A percentile compares a stretch with the other conserved stretches of the same genome.
Conservation (phyloP, 257 asterid genomes). For the Solanum sejunctum region DNA sequence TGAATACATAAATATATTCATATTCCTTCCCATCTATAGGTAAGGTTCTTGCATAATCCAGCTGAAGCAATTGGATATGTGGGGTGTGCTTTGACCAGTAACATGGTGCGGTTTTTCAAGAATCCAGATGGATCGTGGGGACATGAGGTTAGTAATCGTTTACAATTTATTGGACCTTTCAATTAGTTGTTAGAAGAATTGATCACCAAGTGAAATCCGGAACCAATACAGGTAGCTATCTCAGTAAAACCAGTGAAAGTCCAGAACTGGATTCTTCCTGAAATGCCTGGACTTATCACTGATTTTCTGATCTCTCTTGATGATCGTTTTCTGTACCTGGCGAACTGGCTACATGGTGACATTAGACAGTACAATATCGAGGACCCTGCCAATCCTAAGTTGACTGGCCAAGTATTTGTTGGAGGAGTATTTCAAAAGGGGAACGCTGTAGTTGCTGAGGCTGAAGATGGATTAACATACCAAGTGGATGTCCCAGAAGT, state of each 20-base stretch:
- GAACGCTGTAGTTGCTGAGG: constrained; percentile 52
- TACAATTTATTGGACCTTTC: not conserved
- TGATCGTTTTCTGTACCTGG: constrained; percentile 61
- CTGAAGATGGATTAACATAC: constrained; percentile 66
- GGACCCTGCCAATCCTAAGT: constrained; percentile 54
- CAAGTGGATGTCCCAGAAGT: constrained; percentile 65
- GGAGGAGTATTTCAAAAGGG: constrained; percentile 70
- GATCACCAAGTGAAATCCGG: not conserved
- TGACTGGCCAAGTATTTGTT: constrained; percentile 73
- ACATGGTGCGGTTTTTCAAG: constrained; percentile 82
- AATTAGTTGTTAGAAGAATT: not conserved
- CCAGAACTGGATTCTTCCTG: constrained; percentile 80
- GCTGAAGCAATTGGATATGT: constrained; percentile 77
- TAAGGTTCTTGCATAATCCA: constrained; percentile 83
- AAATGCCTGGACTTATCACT: constrained; percentile 82
- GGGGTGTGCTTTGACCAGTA: constrained; percentile 87
- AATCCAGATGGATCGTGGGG: constrained; percentile 68
- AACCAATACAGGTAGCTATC: constrained; percentile 32
- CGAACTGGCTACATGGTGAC: constrained; percentile 97
- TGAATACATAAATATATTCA: not conserved
- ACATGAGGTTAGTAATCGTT: constrained; percentile 51
- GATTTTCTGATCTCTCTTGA: constrained; percentile 69
- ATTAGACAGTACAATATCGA: constrained; percentile 77
- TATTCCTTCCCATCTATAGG: constrained; percentile 19
- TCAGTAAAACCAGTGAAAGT: constrained; percentile 68